Evolutionary conservation across 305 asterid genomes (phyloP).

Genomic region (Petunia hybrid): DNA sequence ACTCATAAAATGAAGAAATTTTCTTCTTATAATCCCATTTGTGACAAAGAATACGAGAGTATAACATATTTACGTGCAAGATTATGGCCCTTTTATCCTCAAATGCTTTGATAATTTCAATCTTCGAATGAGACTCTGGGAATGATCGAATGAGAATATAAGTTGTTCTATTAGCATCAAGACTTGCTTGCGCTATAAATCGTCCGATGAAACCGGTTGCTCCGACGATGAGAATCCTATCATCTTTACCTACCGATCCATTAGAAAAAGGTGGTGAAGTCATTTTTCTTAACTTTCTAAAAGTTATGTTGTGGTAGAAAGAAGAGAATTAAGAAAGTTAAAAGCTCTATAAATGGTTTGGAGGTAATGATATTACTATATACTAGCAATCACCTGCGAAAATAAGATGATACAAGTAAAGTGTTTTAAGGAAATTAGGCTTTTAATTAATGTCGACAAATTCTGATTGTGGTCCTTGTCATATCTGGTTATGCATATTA

Average conservation of each 20-base stretch:
- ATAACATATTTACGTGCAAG: slow-evolving; percentile 32
- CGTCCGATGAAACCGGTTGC: slow-evolving; percentile 48
- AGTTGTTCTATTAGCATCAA: slow-evolving; percentile 37
- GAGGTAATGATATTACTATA: neutral
- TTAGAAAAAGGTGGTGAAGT: neutral
- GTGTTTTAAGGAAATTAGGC: neutral
- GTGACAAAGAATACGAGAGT: neutral
- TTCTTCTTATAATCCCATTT: neutral
- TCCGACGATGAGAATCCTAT: slow-evolving; percentile 44
- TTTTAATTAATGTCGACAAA: no score
- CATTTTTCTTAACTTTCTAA: neutral
- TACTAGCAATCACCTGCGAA: neutral
- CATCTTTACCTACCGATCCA: neutral
- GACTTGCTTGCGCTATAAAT: slow-evolving; percentile 41
- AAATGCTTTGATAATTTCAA: slow-evolving; percentile 32
- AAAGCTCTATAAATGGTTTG: neutral
- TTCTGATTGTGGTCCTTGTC: no score
- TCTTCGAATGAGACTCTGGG: slow-evolving; percentile 24
- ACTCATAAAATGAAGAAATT: neutral
- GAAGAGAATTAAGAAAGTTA: neutral
- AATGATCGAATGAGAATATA: slow-evolving; percentile 39
- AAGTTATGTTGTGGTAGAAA: neutral
- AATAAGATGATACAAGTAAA: neutral
- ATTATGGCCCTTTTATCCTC: slow-evolving; percentile 45
- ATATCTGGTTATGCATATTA: no score